phyloP scores from a whole-genome alignment of 2,329 filamentous ascomycete genomes.

The Aspergillus arachidicola region DNA sequence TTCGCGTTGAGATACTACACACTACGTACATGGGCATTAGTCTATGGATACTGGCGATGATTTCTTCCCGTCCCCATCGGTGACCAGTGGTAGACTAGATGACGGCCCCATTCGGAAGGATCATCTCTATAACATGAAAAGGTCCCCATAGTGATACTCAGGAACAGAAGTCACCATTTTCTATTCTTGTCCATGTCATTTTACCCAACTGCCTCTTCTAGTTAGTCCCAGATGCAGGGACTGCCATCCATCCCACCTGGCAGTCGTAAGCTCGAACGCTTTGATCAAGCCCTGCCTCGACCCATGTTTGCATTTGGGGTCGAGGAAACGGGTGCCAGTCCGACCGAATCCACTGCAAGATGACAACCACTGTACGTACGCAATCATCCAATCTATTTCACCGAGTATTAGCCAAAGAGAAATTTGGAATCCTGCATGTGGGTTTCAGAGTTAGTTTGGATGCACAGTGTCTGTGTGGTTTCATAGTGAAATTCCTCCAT shows the following conservation, averaged over 20 bases:
- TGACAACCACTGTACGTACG: not conserved
- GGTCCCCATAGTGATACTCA: constrained; percentile 5
- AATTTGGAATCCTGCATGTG: not conserved
- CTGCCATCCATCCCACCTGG: constrained; percentile 1
- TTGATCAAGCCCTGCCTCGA: constrained; percentile 1
- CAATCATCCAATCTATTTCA: not conserved
- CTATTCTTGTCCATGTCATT: not conserved
- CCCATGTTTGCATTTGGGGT: not conserved
- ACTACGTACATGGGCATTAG: not conserved
- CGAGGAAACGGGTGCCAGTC: not conserved
- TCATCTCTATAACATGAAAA: not conserved
- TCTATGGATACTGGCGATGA: not conserved
- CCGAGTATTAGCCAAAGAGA: not conserved
- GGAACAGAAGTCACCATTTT: not conserved
- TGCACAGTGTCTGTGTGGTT: not conserved
- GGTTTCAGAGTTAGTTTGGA: not conserved
- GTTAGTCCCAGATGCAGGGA: constrained; percentile 13
- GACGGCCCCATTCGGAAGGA: not conserved
- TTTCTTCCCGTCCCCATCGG: not conserved
- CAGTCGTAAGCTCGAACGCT: constrained; percentile 4
- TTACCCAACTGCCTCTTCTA: constrained; percentile 2
- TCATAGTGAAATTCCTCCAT: not conserved
- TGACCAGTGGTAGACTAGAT: not conserved
- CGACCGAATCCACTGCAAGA: not conserved
- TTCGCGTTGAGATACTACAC: too few species aligned